Conservation (phyloP, 73 alveolate species). For the Tetrahymena malaccensis region DNA sequence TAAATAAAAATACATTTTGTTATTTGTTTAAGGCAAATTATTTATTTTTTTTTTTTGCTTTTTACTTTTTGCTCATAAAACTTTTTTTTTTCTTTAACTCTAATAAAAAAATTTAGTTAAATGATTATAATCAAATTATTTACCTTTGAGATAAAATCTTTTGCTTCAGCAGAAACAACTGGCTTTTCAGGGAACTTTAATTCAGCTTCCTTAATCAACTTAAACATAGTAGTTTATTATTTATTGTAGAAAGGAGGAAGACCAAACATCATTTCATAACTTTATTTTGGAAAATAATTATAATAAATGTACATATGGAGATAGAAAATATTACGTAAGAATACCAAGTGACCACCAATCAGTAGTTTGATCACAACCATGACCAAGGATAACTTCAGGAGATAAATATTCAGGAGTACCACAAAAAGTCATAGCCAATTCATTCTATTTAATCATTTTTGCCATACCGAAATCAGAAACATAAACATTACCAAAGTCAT, state of each 20-base stretch:
- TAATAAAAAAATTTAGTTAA: no score
- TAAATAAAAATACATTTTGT: neutral
- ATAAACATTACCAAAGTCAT: constrained; percentile 78
- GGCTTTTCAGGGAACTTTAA: constrained; percentile 73
- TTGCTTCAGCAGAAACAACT: constrained; percentile 50
- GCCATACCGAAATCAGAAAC: constrained; percentile 89
- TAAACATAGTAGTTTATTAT: constrained; percentile 38
- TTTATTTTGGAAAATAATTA: constrained; percentile 12
- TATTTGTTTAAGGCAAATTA: neutral
- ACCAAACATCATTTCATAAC: constrained; percentile 76
- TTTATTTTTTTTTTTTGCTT: no score
- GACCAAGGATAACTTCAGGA: constrained; percentile 64
- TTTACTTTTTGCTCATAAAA: neutral
- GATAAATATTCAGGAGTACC: constrained; percentile 88
- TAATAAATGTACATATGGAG: constrained; percentile 16
- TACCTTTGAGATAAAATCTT: constrained; percentile 58
- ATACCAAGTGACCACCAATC: constrained; percentile 64
- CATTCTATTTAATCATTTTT: constrained; percentile 59
- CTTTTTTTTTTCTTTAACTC: neutral
- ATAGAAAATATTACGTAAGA: constrained; percentile 35
- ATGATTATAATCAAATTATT: neutral
- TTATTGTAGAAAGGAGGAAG: constrained; percentile 70
- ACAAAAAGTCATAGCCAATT: constrained; percentile 71
- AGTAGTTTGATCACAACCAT: constrained; percentile 44
- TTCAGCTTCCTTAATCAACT: constrained; percentile 59